A percentile compares a stretch with the other conserved stretches of the same genome.
Evolutionary conservation across 352 stramenopile species (phyloP).

Genomic region (Globisporangium orthogonon): DNA sequence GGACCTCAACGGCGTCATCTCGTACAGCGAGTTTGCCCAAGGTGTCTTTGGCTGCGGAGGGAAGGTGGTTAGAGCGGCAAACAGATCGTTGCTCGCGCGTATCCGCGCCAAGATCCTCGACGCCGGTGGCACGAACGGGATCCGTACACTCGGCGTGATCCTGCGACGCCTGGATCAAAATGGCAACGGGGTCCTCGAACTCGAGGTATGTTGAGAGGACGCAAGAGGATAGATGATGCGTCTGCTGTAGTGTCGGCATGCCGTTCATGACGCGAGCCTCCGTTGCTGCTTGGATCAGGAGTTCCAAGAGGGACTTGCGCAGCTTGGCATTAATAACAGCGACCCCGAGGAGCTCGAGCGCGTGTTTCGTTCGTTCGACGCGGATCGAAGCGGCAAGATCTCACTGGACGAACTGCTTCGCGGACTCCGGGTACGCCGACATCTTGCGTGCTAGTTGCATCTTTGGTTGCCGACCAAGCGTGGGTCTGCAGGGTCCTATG

Average conservation of each 20-base stretch:
- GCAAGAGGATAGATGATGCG: neutral
- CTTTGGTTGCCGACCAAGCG: neutral
- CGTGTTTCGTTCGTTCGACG: conserved; percentile 76
- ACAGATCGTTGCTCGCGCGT: conserved; percentile 29
- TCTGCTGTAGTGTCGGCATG: too few species aligned
- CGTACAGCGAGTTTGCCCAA: conserved; percentile 67
- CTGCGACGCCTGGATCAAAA: conserved; percentile 79
- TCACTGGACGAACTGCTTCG: conserved; percentile 88
- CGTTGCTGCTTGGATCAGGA: conserved; percentile 22
- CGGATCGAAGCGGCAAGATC: conserved; percentile 76
- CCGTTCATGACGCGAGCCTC: neutral
- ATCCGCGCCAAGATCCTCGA: conserved; percentile 53
- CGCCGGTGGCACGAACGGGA: conserved; percentile 61
- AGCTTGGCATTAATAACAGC: conserved; percentile 34
- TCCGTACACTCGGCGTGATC: conserved; percentile 61
- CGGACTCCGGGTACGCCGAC: conserved; percentile 49
- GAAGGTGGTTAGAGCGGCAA: neutral
- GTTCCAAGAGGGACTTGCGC: conserved; percentile 43
- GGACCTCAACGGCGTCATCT: conserved; percentile 69
- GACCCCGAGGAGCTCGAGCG: conserved; percentile 37
- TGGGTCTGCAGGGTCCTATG: conserved; percentile 57
- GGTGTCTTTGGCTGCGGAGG: conserved; percentile 32
- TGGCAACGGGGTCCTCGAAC: conserved; percentile 60
- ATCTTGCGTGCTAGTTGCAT: too few species aligned
- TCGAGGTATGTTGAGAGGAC: conserved; percentile 25